Base-by-base conservation (phyloP, 2,329 filamentous ascomycete genomes). In the Parafenestella ontariensis region DNA sequence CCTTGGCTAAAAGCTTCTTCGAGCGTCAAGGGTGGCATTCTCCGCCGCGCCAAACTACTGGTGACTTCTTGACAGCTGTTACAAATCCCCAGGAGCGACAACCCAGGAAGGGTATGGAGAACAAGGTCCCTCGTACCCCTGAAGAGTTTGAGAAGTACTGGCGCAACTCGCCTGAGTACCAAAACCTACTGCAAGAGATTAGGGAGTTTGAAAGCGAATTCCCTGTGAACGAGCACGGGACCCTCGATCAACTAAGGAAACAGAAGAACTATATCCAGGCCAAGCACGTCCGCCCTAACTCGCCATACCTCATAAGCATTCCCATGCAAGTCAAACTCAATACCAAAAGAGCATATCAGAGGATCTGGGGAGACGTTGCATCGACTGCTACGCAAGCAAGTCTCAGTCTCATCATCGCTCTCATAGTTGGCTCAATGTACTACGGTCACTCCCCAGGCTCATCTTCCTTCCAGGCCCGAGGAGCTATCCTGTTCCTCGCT, bases 31-130 rank as follows among this genome's bases (percentile, higher is more conserved):
- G 90, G 36, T 93, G 85, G 81, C 71, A 82, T 29, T 91, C 88
- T 62, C 87, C 87, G 0, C 73, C 81, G 2, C 82, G 89, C 2
- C 87, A 90, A 65, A 92, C 88, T 0, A 87, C 87, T 0, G 86
- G 85, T 2, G 90, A 94, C 64, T 94, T 93, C 71, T 75, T 93
- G 21, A 93, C 89, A 0, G 89, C 87, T 1, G 85, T 93, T 50
- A 91, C 87, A 2, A 79, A 78, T 33, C 61, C 80, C 1, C 62
- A 73, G 31, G 79, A 82, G 60, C 76, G 80, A 44, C 61, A 77
- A 26, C 68, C 79, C 0, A 65, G 62, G n/a, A 49, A 70, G 28
- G 80, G 79, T 1, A 79, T 69, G 56, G 78, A 81, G 62, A 68
- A 75, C 57, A 73, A 69, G 45, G 78, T 80, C 0, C 80, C 80